These are phyloP conservation scores for Aegilops tauschii DNA, from an alignment of 176 grass and related monocot species.

Conservation along the genomic window DNA sequence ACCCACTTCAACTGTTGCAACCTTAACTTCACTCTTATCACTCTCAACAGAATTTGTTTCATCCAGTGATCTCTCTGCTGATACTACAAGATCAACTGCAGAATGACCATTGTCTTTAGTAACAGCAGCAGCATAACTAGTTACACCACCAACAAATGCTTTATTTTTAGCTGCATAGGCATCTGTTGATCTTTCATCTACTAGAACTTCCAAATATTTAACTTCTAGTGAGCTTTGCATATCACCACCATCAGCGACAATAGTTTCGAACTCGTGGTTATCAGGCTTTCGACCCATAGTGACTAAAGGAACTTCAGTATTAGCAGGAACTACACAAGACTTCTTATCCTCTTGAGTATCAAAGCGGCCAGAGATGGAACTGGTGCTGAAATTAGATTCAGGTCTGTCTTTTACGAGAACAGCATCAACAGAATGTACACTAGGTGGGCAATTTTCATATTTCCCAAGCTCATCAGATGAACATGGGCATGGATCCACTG, in stretches of 20 bases:
- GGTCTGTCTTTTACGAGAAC: neutral
- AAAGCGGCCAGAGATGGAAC: neutral
- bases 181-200: slow-evolving; percentile 7
- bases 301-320: neutral
- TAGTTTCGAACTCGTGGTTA: slow-evolving; percentile 24
- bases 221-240: slow-evolving; percentile 27
- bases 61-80: slow-evolving; percentile 9
- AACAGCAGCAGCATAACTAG: slow-evolving; percentile 8
- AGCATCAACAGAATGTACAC: slow-evolving; percentile 30
- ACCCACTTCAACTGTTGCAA: slow-evolving; percentile 11
- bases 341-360: slow-evolving; percentile 9
- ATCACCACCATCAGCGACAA: slow-evolving; percentile 12
- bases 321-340: neutral
- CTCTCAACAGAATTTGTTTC: slow-evolving; percentile 5
- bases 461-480: slow-evolving; percentile 31
- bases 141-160: neutral
- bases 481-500: slow-evolving; percentile 30
- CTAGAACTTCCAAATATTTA: slow-evolving; percentile 21
- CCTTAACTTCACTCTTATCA: slow-evolving; percentile 28
- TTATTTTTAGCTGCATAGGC: slow-evolving; percentile 19
- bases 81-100: slow-evolving; percentile 22
- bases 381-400: slow-evolving; percentile 17
- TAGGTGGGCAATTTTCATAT: slow-evolving; percentile 19
- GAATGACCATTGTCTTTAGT: slow-evolving; percentile 16
- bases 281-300: slow-evolving; percentile 20